Evolutionary conservation across 257 asterid species (phyloP), one percentile per base, ranked within the genome.

Genomic region (Perilla frutescens): DNA sequence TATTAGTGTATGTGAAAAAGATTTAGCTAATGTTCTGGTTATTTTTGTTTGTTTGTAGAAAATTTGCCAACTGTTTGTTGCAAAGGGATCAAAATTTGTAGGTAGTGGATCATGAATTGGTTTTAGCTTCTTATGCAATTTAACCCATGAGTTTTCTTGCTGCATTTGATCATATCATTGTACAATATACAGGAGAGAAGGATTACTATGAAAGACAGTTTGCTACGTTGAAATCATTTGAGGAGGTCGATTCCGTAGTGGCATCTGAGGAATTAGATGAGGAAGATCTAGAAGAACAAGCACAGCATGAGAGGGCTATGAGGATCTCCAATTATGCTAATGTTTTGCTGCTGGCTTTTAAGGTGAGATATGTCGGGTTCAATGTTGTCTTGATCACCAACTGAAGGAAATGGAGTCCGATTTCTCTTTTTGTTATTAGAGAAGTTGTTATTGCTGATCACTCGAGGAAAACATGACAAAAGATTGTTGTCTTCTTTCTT

Each of bases 301-400:
- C 74, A 43, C 87, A 87, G 49, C 89, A 94, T 1, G 97, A 94
- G 87, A 81, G 82, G 78, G 98, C 98, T 15, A 94, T 94, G 98
- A 86, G 8, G 80, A 88, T 90, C 48, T 94, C 98, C 26, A 94
- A 91, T 63, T 94, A 81, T 63, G 91, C 96, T 10, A 94, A 94
- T 63, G 20, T 94, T 74, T 43, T 91, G 32, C 88, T 94, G 36
- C 86, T 94, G 66, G 85, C 81, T 34, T 80, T 91, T 14, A 94
- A 94, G 96, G 98, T 93, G 63, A 80, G 57, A 4, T 15, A 44
- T 60, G 48, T 49, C 15, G 2, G 4, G 49, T 58, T 45, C 29
- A 39, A 20, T 36, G 34, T n/a, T 48, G 26, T 44, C 48, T 68
- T 48, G 11, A 49, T 65, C 45, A 15, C 5, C 29, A 13, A 41